These are phyloP conservation scores for Solanum chilense DNA, from an alignment of 257 asterid genomes.

Conservation along the genomic window DNA sequence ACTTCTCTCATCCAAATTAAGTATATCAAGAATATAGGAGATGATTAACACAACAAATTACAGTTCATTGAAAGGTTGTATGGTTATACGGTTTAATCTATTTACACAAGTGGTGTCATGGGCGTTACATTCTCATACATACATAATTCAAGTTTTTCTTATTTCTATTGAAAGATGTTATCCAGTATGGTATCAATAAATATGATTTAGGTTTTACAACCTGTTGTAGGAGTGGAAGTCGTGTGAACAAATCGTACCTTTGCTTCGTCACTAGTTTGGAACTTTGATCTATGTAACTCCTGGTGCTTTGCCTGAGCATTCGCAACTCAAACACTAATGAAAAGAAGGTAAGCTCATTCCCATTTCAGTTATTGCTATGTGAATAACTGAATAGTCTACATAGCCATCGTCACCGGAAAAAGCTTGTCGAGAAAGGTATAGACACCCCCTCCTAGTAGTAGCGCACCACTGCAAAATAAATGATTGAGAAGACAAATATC, in stretches of 20 bases:
- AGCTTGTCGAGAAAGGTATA: slow-evolving; percentile 68
- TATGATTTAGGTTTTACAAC: not conserved
- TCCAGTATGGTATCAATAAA: not conserved
- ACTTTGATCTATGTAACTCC: not conserved
- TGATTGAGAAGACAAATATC: not conserved
- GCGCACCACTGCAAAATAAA: slow-evolving; percentile 58
- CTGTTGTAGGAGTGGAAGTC: not conserved
- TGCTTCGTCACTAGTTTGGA: not conserved
- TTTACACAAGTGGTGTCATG: not conserved
- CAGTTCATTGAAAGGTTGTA: not conserved
- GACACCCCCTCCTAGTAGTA: slow-evolving; percentile 82
- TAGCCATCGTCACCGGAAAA: slow-evolving; percentile 71
- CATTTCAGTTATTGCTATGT: not conserved
- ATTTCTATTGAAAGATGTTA: not conserved
- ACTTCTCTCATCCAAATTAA: not conserved
- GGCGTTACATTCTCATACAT: not conserved
- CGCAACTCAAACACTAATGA: not conserved
- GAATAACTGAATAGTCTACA: slow-evolving; percentile 26
- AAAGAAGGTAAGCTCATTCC: not conserved
- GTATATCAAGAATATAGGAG: not conserved
- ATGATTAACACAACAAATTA: not conserved
- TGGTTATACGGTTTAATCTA: not conserved
- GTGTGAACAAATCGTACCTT: not conserved
- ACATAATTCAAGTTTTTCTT: not conserved
- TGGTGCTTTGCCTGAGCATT: not conserved